Evolutionary conservation across 441 rosid genomes (phyloP).

Genomic region (Populus hybrid): DNA sequence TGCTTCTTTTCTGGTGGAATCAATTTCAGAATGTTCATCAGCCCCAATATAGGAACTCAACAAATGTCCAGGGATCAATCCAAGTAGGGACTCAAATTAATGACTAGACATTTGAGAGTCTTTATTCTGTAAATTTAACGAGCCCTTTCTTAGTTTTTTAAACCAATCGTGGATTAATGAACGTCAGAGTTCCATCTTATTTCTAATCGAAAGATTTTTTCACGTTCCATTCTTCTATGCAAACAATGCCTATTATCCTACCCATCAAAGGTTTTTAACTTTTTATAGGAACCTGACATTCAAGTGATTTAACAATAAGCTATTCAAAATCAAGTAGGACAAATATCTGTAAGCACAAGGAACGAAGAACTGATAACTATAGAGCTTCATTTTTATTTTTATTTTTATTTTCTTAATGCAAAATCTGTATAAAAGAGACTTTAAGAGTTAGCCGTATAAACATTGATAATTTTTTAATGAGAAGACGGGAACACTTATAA

Average conservation of each 20-base stretch:
- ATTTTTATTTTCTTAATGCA: not conserved
- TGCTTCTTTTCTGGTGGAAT: not conserved
- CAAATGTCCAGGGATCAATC: not conserved
- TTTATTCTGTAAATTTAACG: not conserved
- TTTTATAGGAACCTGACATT: not conserved
- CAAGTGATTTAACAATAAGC: not conserved
- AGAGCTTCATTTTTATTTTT: not conserved
- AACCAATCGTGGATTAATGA: not conserved
- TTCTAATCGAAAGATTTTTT: not conserved
- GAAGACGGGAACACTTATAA: not conserved
- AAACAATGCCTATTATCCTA: not conserved
- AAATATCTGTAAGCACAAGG: not conserved
- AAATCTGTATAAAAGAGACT: not conserved
- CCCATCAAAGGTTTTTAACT: not conserved
- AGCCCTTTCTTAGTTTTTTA: not conserved
- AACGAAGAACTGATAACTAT: not conserved
- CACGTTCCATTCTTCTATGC: not conserved
- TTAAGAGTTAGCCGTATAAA: not conserved
- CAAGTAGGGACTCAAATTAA: not conserved
- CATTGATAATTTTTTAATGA: not conserved
- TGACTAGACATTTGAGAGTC: not conserved
- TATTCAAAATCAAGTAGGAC: not conserved
- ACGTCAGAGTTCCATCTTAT: not conserved
- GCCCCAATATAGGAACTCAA: not conserved
- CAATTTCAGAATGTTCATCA: not conserved